A percentile compares a stretch with the other conserved stretches of the same genome.
phyloP scores from a whole-genome alignment of 2,329 filamentous ascomycete genomes.

The Colletotrichum navitas region DNA sequence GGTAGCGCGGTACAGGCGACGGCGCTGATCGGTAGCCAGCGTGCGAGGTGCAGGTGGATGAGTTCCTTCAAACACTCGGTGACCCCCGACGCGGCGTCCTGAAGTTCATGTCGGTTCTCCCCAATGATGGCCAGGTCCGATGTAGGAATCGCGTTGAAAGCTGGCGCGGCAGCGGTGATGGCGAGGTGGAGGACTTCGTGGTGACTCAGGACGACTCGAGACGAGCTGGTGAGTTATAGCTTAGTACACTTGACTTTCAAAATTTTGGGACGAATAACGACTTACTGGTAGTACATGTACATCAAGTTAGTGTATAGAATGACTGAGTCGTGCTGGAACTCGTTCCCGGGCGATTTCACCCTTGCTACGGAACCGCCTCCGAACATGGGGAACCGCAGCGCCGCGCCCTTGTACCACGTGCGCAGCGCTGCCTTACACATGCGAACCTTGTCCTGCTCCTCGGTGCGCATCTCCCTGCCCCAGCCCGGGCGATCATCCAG shows the following conservation, averaged over 20 bases:
- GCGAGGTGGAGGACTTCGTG: constrained; percentile 60
- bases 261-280: neutral
- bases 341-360: constrained; percentile 46
- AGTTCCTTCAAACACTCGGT: constrained; percentile 62
- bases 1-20: constrained; percentile 53
- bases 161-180: constrained; percentile 53
- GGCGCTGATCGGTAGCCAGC: constrained; percentile 62
- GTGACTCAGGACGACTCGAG: constrained; percentile 59
- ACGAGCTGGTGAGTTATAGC: constrained; percentile 51
- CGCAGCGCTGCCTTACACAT: constrained; percentile 54
- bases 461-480: constrained; percentile 51
- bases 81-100: constrained; percentile 58
- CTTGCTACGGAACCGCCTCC: constrained; percentile 49
- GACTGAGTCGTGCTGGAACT: constrained; percentile 56
- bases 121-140: constrained; percentile 54
- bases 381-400: constrained; percentile 55
- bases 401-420: constrained; percentile 57
- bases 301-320: constrained; percentile 62
- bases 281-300: constrained; percentile 66
- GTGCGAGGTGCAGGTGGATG: constrained; percentile 57
- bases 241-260: neutral
- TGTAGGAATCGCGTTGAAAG: constrained; percentile 48
- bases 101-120: constrained; percentile 57
- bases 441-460: constrained; percentile 50
- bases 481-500: constrained; percentile 57